Conservation (phyloP, 305 asterid species). For the Solanum hybrid region DNA sequence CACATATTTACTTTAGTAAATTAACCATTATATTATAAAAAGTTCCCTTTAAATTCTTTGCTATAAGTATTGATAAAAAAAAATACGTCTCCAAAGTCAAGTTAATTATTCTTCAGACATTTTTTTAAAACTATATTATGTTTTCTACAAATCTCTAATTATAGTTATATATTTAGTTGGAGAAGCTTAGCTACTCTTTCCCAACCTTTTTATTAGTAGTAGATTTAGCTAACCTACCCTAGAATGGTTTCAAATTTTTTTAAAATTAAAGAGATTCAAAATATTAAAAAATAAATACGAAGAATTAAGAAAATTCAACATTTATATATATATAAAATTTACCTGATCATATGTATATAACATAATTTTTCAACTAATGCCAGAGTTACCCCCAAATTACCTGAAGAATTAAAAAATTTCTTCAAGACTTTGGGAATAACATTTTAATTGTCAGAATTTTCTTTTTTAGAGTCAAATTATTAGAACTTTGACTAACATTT, state of each 20-base stretch:
- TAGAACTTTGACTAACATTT: too few species aligned
- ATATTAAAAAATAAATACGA: neutral
- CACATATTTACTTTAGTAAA: neutral
- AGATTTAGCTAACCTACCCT: neutral
- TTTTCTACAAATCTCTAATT: neutral
- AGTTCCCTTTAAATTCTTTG: neutral
- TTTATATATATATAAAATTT: neutral
- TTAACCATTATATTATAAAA: neutral
- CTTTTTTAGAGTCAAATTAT: too few species aligned
- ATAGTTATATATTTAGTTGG: neutral
- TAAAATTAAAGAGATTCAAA: neutral
- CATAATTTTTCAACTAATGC: neutral
- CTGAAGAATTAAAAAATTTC: neutral
- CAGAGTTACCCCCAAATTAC: neutral
- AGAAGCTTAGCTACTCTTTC: neutral
- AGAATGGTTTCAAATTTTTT: neutral
- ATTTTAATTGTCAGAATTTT: too few species aligned
- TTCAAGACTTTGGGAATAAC: neutral
- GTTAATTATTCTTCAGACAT: neutral
- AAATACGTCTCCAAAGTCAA: neutral
- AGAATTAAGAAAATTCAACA: neutral
- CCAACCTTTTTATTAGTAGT: neutral
- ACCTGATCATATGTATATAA: neutral
- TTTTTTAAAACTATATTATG: neutral
- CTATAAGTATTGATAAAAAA: neutral